A percentile compares a stretch with the other conserved stretches of the same genome.
phyloP scores from a whole-genome alignment of 2,329 filamentous ascomycete species.

The Sclerotinia glacialis region DNA sequence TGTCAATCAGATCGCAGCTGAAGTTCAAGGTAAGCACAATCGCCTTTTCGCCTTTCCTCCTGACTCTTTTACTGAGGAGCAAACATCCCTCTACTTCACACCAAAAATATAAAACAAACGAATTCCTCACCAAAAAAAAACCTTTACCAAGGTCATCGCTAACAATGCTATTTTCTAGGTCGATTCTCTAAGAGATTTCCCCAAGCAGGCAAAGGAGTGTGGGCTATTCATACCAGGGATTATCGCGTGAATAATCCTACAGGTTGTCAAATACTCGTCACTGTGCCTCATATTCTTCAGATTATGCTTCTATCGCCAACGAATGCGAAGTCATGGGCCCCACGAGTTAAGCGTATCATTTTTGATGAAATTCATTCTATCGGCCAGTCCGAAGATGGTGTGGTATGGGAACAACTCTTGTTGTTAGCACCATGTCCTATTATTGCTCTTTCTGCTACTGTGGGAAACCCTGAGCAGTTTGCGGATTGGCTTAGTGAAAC shows the following conservation, averaged over 20 bases:
- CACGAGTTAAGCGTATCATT: conserved; percentile 69
- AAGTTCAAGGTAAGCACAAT: conserved; percentile 57
- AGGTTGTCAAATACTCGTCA: conserved; percentile 73
- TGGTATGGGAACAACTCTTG: conserved; percentile 76
- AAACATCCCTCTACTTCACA: background rate
- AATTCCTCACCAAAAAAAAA: too few relatives aligned
- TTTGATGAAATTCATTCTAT: conserved; percentile 84
- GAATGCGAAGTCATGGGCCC: conserved; percentile 66
- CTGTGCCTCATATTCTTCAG: conserved; percentile 74
- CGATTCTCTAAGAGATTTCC: conserved; percentile 64
- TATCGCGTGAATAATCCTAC: conserved; percentile 70
- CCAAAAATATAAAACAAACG: background rate
- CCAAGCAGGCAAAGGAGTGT: conserved; percentile 64
- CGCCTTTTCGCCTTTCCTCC: background rate
- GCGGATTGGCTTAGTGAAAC: conserved; percentile 63
- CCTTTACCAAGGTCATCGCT: background rate
- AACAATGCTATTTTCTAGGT: conserved; percentile 27
- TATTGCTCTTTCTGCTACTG: conserved; percentile 75
- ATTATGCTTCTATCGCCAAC: conserved; percentile 69
- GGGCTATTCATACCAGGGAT: conserved; percentile 76
- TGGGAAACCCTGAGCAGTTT: conserved; percentile 72
- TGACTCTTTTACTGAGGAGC: background rate
- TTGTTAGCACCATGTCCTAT: conserved; percentile 73
- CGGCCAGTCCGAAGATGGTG: conserved; percentile 70
- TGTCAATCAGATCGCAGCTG: conserved; percentile 79